A percentile compares a stretch with the other conserved stretches of the same genome.
phyloP scores from a whole-genome alignment of 305 asterid genomes.

The Solanum hybrid region DNA sequence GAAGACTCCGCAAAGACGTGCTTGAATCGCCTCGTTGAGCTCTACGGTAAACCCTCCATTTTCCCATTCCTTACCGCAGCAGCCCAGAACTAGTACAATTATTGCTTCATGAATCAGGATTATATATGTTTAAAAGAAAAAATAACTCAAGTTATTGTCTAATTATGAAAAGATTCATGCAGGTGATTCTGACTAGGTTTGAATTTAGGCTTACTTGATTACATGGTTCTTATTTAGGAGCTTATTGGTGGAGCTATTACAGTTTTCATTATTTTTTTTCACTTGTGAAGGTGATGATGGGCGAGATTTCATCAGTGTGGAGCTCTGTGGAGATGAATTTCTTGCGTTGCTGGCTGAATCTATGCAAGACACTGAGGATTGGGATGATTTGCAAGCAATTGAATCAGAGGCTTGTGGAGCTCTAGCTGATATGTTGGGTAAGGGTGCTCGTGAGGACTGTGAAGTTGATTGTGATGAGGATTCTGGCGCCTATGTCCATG shows the following conservation, averaged over 20 bases:
- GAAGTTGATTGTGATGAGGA: conserved; percentile 18
- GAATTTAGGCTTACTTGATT: not conserved
- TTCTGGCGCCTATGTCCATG: conserved; percentile 25
- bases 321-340: conserved; percentile 82
- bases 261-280: not conserved
- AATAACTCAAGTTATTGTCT: not conserved
- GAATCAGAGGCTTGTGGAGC: conserved; percentile 84
- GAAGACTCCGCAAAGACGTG: conserved; percentile 51
- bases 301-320: conserved; percentile 67
- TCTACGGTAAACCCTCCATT: conserved; percentile 44
- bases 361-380: conserved; percentile 68
- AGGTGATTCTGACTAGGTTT: not conserved
- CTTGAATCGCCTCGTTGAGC: conserved; percentile 59
- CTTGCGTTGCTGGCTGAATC: conserved; percentile 75
- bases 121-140: not conserved
- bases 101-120: not conserved
- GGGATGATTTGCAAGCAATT: conserved; percentile 85
- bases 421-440: conserved; percentile 52
- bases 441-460: conserved; percentile 29
- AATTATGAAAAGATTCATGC: not conserved
- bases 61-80: not conserved
- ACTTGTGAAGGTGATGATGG: conserved; percentile 75
- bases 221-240: not conserved
- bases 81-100: not conserved
- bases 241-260: not conserved